Conservation (phyloP, 1,284 basidiomycete species). For the Moesziomyces antarcticus region DNA sequence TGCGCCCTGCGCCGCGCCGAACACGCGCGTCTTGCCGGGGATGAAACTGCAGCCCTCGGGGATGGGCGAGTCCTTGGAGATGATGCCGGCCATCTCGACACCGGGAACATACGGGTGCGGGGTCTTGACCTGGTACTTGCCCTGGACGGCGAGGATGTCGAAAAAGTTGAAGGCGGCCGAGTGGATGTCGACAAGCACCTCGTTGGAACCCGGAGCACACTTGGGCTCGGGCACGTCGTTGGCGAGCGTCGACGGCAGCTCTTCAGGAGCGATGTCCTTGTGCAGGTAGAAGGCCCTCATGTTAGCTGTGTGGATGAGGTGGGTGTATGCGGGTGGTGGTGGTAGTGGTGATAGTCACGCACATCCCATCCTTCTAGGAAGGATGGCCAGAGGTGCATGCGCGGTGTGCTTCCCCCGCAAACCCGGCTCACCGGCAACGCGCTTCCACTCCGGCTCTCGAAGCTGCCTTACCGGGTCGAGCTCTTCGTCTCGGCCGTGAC, state of each 20-base stretch:
- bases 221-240: slow-evolving; percentile 50
- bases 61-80: slow-evolving; percentile 80
- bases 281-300: slow-evolving; percentile 62
- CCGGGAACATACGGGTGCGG: slow-evolving; percentile 63
- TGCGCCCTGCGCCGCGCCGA: slow-evolving; percentile 84
- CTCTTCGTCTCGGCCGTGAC: slow-evolving; percentile 7
- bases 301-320: slow-evolving; percentile 1
- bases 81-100: slow-evolving; percentile 81
- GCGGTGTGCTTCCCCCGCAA: neutral
- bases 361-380: no score
- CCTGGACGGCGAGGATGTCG: slow-evolving; percentile 59
- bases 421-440: slow-evolving; percentile 10
- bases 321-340: neutral
- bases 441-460: slow-evolving; percentile 4
- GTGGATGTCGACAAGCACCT: slow-evolving; percentile 67
- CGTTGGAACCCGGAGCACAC: slow-evolving; percentile 28
- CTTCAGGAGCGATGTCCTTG: slow-evolving; percentile 52
- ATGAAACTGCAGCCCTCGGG: slow-evolving; percentile 83
- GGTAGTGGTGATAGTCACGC: neutral
- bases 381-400: no score
- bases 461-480: neutral
- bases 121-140: slow-evolving; percentile 61
- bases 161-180: slow-evolving; percentile 69
- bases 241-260: slow-evolving; percentile 52
- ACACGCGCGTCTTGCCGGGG: slow-evolving; percentile 84